Base-by-base conservation (phyloP, 768 basidiomycete species). In the Rhodosporidiobolus odoratus region DNA sequence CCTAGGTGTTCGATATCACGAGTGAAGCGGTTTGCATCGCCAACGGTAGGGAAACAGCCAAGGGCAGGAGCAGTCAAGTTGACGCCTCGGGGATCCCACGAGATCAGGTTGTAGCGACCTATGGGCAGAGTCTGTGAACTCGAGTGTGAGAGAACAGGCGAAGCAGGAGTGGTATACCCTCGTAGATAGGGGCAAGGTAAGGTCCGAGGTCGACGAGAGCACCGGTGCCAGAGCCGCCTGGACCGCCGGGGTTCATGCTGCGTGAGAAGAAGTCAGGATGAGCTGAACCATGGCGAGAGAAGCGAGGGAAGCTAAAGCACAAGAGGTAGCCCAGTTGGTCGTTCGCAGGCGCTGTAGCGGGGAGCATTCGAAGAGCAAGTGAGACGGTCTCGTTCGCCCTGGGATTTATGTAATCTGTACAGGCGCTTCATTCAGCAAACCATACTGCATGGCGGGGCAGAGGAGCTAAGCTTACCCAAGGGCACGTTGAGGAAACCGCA, bases 71-170 rank as follows among this genome's bases (percentile, higher is more conserved):
- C 35, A 16, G 76, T 75, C 52, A 71, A 16, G 50, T 73, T 73
- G 25, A 76, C 76, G n/a, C 65, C 69, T 25, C 76, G 63, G 2
- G 76, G 76, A 27, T 76, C 76, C 71, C 71, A 75, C 12, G 64
- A 63, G 56, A 76, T 9, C 52, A 76, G 45, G 50, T 76, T 58
- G 58, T 75, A 76, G 16, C 68, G 66, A 3, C 75, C 75, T 63
- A 52, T 30, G 9, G 50, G 27, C 27, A 60, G 58, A 37, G n/a
- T 69, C 38, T 7, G 19, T 21, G 3, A 37, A 25, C 3, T 57
- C 65, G 21, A 52, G 32, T 3, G 47, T 4, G 45, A n/a, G 37
- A 12, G 58, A 25, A 0, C 62, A 23, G 6, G 52, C 3, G 16
- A n/a, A 0, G n/a, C 17, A 43, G 10, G 32, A 62, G 7, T 21